phyloP scores from a whole-genome alignment of 2,329 filamentous ascomycete genomes.

The Dryadomyces quercivorus region DNA sequence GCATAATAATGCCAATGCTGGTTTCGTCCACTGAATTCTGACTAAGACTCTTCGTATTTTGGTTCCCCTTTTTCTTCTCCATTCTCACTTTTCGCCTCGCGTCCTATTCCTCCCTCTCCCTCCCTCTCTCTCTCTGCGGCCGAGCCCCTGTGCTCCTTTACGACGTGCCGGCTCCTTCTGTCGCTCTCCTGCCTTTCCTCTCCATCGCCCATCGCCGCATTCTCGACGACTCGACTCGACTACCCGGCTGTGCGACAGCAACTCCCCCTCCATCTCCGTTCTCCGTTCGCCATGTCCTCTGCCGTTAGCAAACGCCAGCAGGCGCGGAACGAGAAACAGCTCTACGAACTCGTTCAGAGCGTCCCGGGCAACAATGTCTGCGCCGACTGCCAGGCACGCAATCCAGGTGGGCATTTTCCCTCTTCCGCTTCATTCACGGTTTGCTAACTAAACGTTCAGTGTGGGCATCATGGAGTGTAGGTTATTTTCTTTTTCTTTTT shows the following conservation, averaged over 20 bases:
- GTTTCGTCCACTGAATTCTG: not conserved
- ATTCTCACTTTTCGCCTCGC: not conserved
- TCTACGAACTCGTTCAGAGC: slow-evolving; percentile 79
- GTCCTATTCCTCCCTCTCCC: too few relatives aligned
- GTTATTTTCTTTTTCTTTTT: slow-evolving; percentile 21
- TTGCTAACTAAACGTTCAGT: slow-evolving; percentile 34
- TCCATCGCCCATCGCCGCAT: too few relatives aligned
- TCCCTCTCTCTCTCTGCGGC: not conserved
- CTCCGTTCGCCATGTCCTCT: slow-evolving; percentile 34
- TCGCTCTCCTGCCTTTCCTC: not conserved
- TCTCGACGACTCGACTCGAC: not conserved
- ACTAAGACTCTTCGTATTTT: not conserved
- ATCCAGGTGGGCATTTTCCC: slow-evolving; percentile 58
- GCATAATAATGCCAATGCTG: too few relatives aligned
- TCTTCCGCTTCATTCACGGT: too few relatives aligned
- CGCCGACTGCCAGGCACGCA: slow-evolving; percentile 83
- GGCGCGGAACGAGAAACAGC: slow-evolving; percentile 83
- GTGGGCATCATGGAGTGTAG: slow-evolving; percentile 95
- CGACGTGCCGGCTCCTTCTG: not conserved
- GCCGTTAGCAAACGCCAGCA: slow-evolving; percentile 90
- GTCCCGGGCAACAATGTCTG: slow-evolving; percentile 84
- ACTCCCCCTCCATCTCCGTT: not conserved
- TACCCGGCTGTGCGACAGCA: not conserved
- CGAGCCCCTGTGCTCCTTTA: not conserved
- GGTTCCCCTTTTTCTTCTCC: not conserved